phyloP scores from a whole-genome alignment of 306 rosid species.

The Ceratonia siliqua region DNA sequence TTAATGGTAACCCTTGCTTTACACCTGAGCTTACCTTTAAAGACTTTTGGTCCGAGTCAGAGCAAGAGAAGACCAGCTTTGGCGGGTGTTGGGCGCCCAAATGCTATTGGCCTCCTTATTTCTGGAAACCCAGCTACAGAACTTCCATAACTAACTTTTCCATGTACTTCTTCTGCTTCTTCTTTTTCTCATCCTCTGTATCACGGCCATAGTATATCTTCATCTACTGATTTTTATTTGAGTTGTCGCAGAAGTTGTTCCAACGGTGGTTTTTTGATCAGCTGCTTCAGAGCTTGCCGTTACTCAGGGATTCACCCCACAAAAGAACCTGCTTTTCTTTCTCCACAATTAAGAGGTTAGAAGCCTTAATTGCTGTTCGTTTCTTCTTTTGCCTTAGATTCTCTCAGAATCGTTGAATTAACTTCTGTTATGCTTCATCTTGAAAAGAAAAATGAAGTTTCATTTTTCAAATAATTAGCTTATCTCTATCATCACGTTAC shows the following conservation, averaged over 20 bases:
- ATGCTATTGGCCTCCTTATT: not conserved
- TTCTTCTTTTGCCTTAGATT: not conserved
- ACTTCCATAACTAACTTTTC: not conserved
- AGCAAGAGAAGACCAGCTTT: not conserved
- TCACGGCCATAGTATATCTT: not conserved
- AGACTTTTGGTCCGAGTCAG: constrained; percentile 15
- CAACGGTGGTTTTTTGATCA: too few species aligned
- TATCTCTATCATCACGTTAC: not conserved
- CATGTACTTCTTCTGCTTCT: not conserved
- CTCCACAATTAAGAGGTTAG: not conserved
- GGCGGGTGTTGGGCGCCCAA: constrained; percentile 17
- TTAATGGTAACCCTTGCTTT: not conserved
- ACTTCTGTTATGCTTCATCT: not conserved
- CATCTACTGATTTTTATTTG: not conserved
- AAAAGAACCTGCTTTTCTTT: not conserved
- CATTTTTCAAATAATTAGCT: not conserved
- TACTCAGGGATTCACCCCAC: not conserved
- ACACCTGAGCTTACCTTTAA: not conserved
- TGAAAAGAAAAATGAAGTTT: not conserved
- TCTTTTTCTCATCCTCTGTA: not conserved
- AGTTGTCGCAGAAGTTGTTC: not conserved
- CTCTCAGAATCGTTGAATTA: not conserved
- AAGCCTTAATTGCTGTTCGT: not conserved
- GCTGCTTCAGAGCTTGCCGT: constrained; percentile 6
- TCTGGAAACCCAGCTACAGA: not conserved